Base-by-base conservation (phyloP, 2,329 filamentous ascomycete genomes). In the Fusarium sp. region DNA sequence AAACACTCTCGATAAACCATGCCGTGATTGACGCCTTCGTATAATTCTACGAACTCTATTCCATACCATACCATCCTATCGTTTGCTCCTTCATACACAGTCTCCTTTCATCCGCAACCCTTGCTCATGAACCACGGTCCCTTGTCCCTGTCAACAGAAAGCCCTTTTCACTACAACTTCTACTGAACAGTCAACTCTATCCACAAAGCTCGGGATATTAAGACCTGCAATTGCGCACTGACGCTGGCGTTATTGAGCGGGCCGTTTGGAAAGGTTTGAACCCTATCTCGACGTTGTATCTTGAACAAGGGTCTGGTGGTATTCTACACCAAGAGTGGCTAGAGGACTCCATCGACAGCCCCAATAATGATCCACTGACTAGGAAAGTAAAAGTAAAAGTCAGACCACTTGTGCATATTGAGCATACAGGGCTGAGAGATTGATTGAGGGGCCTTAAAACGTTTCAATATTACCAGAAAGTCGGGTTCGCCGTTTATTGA, bases 261-360 rank as follows among this genome's bases (percentile, higher is more conserved):
- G 24, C 54, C 37, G 32, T 42, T 29, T 48, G 16, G 7, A n/a
- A 16, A 20, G n/a, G 18, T 22, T 14, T 18, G 9, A 65, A 46
- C 47, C 30, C 48, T 66, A 49, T 67, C 49, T 61, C 24, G 22
- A 37, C 24, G 30, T 47, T 22, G 62, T 34, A 56, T 61, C 27
- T 20, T 11, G 6, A 30, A 18, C 60, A 44, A 29, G 40, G 40
- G 59, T 57, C 16, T 13, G 18, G 13, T 59, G 44, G 14, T 10
- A 41, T 65, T 7, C 25, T 58, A 18, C 8, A n/a, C 42, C 40
- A n/a, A 22, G 20, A 66, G 11, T 10, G 25, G 54, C 24, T 54
- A 41, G 48, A 16, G 4, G n/a, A 6, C 25, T 41, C 49, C 24
- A 22, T 41, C 18, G 5, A 24, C 9, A 46, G 25, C 37, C 29